phyloP scores from a whole-genome alignment of 768 basidiomycete species.

The Leccinellum rugosiceps region DNA sequence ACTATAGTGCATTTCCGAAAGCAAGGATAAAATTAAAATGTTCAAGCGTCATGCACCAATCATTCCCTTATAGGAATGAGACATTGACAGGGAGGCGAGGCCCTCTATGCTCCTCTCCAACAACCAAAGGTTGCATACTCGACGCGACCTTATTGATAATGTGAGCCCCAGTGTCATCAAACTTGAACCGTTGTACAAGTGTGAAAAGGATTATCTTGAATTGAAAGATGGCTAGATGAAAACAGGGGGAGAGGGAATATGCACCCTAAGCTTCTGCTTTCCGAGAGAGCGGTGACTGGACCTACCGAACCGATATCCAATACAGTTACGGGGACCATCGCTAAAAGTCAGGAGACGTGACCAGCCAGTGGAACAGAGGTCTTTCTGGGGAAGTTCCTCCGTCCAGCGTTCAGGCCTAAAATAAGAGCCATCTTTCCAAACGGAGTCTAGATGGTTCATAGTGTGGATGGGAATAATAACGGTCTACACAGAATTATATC shows the following conservation, averaged over 20 bases:
- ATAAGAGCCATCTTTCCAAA: background rate
- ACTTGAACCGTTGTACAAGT: background rate
- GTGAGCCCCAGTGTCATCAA: background rate
- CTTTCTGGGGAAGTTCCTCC: slow-evolving; percentile 1
- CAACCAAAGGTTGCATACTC: slow-evolving; percentile 8
- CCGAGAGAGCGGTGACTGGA: background rate
- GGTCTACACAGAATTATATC: background rate
- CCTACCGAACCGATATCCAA: slow-evolving; percentile 4
- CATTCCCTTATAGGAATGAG: background rate
- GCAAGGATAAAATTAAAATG: background rate
- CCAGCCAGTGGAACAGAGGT: slow-evolving; percentile 4
- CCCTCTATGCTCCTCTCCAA: slow-evolving; percentile 2
- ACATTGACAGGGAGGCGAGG: slow-evolving; percentile 2
- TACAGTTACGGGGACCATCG: slow-evolving; percentile 7
- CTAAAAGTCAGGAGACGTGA: slow-evolving; percentile 5
- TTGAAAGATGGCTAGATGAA: background rate
- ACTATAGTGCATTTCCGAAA: background rate
- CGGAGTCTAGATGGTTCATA: slow-evolving; percentile 2
- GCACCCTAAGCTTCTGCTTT: background rate
- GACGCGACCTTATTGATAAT: slow-evolving; percentile 1
- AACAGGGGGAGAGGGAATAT: background rate
- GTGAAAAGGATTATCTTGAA: slow-evolving; percentile 6
- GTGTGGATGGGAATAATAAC: slow-evolving; percentile 1
- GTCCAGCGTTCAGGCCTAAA: slow-evolving; percentile 3
- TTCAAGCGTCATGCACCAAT: background rate